These are phyloP conservation scores for Trichoderma breve DNA, from an alignment of 2,329 filamentous ascomycete genomes.

Conservation along the genomic window DNA sequence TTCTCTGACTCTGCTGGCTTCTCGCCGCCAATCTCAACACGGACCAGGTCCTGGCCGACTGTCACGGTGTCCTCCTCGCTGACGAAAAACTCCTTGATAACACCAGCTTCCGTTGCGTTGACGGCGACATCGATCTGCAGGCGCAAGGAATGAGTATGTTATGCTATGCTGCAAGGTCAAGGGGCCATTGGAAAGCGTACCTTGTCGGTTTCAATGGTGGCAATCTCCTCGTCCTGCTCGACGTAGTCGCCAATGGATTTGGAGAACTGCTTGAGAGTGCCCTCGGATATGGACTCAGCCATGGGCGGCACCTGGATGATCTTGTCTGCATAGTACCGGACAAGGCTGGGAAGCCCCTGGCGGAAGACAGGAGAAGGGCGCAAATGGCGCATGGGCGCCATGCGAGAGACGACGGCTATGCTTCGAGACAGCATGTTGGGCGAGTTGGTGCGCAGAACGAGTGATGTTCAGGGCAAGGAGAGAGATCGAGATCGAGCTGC, in stretches of 20 bases:
- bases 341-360: constrained; percentile 47
- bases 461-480: not conserved
- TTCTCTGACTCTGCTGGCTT: constrained; percentile 29
- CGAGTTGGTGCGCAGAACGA: constrained; percentile 1
- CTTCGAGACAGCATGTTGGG: constrained; percentile 15
- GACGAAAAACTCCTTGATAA: constrained; percentile 86
- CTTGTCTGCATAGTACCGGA: constrained; percentile 70
- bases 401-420: constrained; percentile 6
- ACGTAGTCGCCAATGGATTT: constrained; percentile 93
- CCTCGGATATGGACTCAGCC: constrained; percentile 98
- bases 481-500: not conserved
- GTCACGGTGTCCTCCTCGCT: constrained; percentile 93
- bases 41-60: constrained; percentile 88
- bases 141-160: not conserved
- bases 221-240: constrained; percentile 94
- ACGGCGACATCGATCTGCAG: constrained; percentile 89
- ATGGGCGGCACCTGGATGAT: constrained; percentile 94
- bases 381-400: constrained; percentile 17
- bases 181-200: constrained; percentile 43
- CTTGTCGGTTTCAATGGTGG: constrained; percentile 99
- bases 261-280: constrained; percentile 91
- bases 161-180: no score
- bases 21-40: constrained; percentile 68
- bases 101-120: constrained; percentile 87
- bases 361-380: constrained; percentile 27